Evolutionary conservation across 2,329 filamentous ascomycete genomes (phyloP).

Genomic region (Albifimbria verrucaria): DNA sequence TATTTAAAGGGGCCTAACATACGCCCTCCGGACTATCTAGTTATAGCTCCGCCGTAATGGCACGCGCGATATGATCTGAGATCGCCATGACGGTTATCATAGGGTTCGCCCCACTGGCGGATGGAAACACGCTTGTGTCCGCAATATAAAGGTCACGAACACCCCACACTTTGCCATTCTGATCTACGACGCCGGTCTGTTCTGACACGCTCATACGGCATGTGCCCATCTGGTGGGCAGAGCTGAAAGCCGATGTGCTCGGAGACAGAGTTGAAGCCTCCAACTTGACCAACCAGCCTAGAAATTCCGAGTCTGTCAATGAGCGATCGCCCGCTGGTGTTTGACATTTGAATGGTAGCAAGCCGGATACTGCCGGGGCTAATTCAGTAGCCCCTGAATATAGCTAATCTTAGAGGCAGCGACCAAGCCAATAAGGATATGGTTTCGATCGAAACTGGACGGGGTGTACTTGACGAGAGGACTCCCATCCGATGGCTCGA

Average conservation of each 20-base stretch:
- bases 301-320: not conserved
- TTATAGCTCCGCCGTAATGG: not conserved
- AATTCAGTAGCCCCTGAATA: conserved; percentile 6
- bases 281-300: conserved; percentile 37
- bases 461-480: conserved; percentile 6
- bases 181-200: conserved; percentile 49
- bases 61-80: conserved; percentile 33
- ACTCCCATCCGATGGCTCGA: not conserved
- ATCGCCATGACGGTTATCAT: conserved; percentile 71
- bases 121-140: conserved; percentile 68
- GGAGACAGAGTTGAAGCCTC: conserved; percentile 44
- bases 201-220: conserved; percentile 59
- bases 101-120: conserved; percentile 69
- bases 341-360: conserved; percentile 4
- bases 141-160: conserved; percentile 59
- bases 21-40: not conserved
- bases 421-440: conserved; percentile 5
- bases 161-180: conserved; percentile 57
- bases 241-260: conserved; percentile 34
- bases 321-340: not conserved
- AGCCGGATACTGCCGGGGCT: conserved; percentile 1
- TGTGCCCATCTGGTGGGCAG: conserved; percentile 72
- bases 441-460: conserved; percentile 1
- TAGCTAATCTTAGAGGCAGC: conserved; percentile 6
- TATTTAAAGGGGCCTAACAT: not conserved